phyloP scores from a whole-genome alignment of 352 stramenopile species.

The Globisporangium polare region DNA sequence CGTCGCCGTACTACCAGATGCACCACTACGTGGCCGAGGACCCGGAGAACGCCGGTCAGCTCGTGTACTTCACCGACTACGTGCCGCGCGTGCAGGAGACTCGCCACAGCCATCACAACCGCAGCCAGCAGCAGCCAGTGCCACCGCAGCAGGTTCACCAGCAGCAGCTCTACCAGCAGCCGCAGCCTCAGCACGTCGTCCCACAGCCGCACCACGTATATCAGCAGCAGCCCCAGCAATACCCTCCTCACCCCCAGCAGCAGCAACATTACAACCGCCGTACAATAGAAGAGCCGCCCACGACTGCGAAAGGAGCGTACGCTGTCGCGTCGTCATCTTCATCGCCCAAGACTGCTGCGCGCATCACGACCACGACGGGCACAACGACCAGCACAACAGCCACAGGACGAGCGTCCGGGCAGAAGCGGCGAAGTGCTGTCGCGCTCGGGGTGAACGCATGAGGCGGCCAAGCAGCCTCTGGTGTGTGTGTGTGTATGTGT shows the following conservation, averaged over 20 bases:
- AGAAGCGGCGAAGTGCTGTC: slow-evolving; percentile 77
- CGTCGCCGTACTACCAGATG: slow-evolving; percentile 45
- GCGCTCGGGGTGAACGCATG: slow-evolving; percentile 83
- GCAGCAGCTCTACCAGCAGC: slow-evolving; percentile 7
- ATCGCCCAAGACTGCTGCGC: slow-evolving; percentile 24
- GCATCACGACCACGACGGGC: slow-evolving; percentile 19
- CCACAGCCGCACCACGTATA: slow-evolving; percentile 4
- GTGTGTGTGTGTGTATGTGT: slow-evolving; percentile 14
- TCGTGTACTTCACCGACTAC: slow-evolving; percentile 77
- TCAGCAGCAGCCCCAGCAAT: slow-evolving; percentile 14
- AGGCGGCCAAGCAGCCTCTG: neutral
- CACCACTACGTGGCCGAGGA: slow-evolving; percentile 69
- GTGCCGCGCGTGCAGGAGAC: slow-evolving; percentile 30
- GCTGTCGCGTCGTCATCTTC: slow-evolving; percentile 10
- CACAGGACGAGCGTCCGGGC: slow-evolving; percentile 51
- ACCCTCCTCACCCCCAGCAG: slow-evolving; percentile 1
- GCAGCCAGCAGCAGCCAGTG: slow-evolving; percentile 17
- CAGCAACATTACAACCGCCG: slow-evolving; percentile 20
- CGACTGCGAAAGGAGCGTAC: slow-evolving; percentile 11
- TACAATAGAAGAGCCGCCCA: slow-evolving; percentile 37
- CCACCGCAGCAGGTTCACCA: slow-evolving; percentile 7
- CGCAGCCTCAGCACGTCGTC: neutral
- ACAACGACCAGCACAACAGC: slow-evolving; percentile 13
- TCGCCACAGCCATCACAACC: neutral
- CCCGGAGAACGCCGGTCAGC: slow-evolving; percentile 52